These are phyloP conservation scores for Amaranthus cruentus DNA, from an alignment of 148 eudicot genomes.

Conservation along the genomic window DNA sequence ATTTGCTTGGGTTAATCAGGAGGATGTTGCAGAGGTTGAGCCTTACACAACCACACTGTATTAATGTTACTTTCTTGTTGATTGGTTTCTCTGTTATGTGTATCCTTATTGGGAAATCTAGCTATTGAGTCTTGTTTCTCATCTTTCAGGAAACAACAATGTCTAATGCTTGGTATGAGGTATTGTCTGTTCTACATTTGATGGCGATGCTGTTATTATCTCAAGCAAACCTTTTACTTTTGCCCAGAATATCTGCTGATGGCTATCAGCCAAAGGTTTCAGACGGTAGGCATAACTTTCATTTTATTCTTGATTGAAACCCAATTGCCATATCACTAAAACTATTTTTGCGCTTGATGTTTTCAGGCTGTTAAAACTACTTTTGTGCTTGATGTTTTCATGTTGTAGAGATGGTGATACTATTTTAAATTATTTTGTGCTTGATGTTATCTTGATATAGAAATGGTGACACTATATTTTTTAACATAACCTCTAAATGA, in stretches of 20 bases:
- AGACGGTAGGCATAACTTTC: conserved; percentile 57
- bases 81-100: neutral
- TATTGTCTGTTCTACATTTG: conserved; percentile 87
- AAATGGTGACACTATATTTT: neutral
- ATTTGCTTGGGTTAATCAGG: conserved; percentile 91
- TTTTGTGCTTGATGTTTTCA: neutral
- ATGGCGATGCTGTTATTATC: conserved; percentile 80
- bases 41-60: neutral
- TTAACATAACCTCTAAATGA: neutral
- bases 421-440: neutral
- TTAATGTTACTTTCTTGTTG: neutral
- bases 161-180: conserved; percentile 94
- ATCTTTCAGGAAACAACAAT: conserved; percentile 74
- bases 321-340: neutral
- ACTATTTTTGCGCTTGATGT: neutral
- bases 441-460: conserved; percentile 4
- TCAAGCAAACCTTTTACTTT: conserved; percentile 88
- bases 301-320: neutral
- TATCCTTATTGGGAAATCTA: neutral
- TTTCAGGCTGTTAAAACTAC: too few species aligned
- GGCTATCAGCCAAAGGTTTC: conserved; percentile 91
- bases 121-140: conserved; percentile 7
- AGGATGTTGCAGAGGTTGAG: conserved; percentile 81
- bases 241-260: conserved; percentile 85
- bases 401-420: neutral